These are phyloP conservation scores for Ceratobasidium sp. DNA, from an alignment of 1,284 basidiomycete species.

Conservation along the genomic window DNA sequence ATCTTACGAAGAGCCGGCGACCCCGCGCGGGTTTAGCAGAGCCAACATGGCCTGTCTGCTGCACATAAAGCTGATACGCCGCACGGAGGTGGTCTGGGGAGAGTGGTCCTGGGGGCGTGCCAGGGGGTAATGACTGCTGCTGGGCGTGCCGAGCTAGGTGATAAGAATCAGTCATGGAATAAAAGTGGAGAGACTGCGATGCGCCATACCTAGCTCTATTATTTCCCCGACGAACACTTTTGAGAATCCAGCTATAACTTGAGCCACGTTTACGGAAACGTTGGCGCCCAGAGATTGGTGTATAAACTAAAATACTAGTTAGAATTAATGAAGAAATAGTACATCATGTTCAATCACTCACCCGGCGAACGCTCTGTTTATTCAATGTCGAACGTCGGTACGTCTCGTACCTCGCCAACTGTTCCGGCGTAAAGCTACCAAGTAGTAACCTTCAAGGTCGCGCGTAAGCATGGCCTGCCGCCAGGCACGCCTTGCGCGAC, in stretches of 20 bases:
- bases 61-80: conserved; percentile 84
- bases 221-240: conserved; percentile 96
- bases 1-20: conserved; percentile 22
- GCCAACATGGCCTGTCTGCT: conserved; percentile 80
- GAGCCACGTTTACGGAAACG: conserved; percentile 87
- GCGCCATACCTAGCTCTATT: conserved; percentile 77
- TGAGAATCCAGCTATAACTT: conserved; percentile 86
- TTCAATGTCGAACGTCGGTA: conserved; percentile 85
- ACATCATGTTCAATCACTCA: conserved; percentile 52
- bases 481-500: no score
- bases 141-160: conserved; percentile 40
- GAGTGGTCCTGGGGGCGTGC: conserved; percentile 54
- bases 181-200: not conserved
- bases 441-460: conserved; percentile 80
- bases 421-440: conserved; percentile 84
- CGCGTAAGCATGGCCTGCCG: no score
- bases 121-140: conserved; percentile 32
- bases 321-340: not conserved
- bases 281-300: conserved; percentile 79
- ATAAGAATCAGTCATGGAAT: not conserved
- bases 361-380: conserved; percentile 84
- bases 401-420: conserved; percentile 89
- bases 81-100: conserved; percentile 89
- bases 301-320: not conserved
- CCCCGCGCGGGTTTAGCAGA: conserved; percentile 72